Evolutionary conservation across 2,329 filamentous ascomycete genomes (phyloP), one percentile per base, ranked within the genome.

Genomic region (Alternaria rosae): DNA sequence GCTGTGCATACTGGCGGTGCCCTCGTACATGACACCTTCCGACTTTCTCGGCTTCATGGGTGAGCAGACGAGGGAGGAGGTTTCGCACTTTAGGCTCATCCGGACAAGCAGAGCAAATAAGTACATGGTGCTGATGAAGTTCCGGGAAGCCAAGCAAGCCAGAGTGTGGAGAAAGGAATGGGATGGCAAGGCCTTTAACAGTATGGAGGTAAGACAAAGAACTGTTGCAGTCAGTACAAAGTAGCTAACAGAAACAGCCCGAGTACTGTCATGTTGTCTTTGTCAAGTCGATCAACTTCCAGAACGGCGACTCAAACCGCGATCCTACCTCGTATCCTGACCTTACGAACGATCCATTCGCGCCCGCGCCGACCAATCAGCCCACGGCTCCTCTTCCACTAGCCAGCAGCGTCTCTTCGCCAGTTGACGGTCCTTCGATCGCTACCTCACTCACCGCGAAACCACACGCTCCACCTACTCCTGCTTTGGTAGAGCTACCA

Each of bases 101-200:
- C 90, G 93, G 84, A 98, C 95, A 1, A 91, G 91, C 56, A 87
- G 90, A 66, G 90, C 93, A 78, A 97, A 96, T 79, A 88, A 94
- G 64, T 98, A 98, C 81, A 91, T 99, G 85, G 94, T 97, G 25
- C 84, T 99, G 64, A 91, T 99, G 87, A 97, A 97, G 81, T 97
- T 98, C 76, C 87, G 92, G 50, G 89, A 91, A 67, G 87, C 87
- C 28, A 87, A 86, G 72, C 88, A 88, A 65, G 95, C 95, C 13
- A 88, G 85, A 70, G 86, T 89, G 54, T 99, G 94, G 91, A 90
- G 92, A 73, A 88, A 85, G 64, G 90, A 92, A 70, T 97, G 94
- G 85, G 95, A 98, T 78, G 95, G 95, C 17, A 95, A 92, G 77
- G 87, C 94, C 0, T 98, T 98, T 76, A 97, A 96, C 74, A 91